Conservation (phyloP, 2,329 filamentous ascomycete genomes). For the Herpotrichia juniperi region DNA sequence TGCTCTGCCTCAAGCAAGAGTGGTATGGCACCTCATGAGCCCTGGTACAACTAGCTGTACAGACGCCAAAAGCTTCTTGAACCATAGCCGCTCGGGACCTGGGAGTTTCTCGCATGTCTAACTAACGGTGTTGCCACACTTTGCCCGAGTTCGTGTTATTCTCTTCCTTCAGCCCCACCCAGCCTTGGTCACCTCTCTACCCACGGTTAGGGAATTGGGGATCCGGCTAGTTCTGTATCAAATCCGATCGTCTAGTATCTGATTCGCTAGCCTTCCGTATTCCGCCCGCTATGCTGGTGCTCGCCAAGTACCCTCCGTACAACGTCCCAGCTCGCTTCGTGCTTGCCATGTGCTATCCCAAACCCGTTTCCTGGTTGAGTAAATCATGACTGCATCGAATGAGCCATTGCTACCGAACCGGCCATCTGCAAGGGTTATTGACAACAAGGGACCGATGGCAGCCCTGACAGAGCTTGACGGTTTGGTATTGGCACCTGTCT, state of each 20-base stretch:
- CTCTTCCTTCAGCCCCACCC: conserved; percentile 8
- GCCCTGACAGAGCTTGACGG: conserved; percentile 1
- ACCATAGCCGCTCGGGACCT: neutral
- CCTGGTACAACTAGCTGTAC: neutral
- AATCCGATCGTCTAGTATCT: neutral
- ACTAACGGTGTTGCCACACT: neutral
- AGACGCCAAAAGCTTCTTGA: conserved; percentile 8
- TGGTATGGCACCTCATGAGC: conserved; percentile 1
- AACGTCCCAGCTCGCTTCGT: neutral
- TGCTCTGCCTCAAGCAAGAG: neutral
- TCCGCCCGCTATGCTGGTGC: neutral
- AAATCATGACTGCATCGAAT: conserved; percentile 2
- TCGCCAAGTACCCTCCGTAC: neutral
- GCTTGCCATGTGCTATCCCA: conserved; percentile 8
- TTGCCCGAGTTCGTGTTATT: conserved; percentile 3
- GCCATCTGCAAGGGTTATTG: neutral
- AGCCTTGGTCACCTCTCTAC: neutral
- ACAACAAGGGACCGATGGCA: conserved; percentile 1
- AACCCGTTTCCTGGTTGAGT: neutral
- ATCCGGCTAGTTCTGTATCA: conserved; percentile 5
- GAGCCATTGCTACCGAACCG: neutral
- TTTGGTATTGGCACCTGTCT: conserved; percentile 10
- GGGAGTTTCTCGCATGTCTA: neutral
- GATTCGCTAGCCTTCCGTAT: neutral
- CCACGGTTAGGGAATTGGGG: conserved; percentile 7